phyloP scores from a whole-genome alignment of 805 yeast species.

The Ogataea trehaloabstinens region DNA sequence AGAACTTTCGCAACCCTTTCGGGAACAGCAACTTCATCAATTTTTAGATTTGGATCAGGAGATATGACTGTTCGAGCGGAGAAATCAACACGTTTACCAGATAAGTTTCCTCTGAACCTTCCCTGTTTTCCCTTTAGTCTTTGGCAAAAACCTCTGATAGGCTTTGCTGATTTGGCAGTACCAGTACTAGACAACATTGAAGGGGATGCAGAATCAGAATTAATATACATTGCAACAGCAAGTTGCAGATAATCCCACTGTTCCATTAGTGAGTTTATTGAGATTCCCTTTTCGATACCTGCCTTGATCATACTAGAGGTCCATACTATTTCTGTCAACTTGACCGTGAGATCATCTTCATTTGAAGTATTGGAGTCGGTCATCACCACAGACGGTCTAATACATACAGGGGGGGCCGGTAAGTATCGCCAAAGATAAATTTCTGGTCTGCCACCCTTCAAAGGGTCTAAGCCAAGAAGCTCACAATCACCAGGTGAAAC shows the following conservation, averaged over 20 bases:
- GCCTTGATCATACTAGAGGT: slow-evolving; percentile 92
- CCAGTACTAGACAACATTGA: slow-evolving; percentile 69
- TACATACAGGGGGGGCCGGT: slow-evolving; percentile 99
- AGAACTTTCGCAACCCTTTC: slow-evolving; percentile 93
- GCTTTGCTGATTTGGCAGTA: slow-evolving; percentile 58
- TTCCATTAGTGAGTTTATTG: slow-evolving; percentile 92
- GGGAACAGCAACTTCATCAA: slow-evolving; percentile 98
- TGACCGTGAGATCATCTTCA: slow-evolving; percentile 96
- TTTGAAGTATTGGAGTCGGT: slow-evolving; percentile 85
- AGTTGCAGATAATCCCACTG: slow-evolving; percentile 98
- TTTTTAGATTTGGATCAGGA: slow-evolving; percentile 93
- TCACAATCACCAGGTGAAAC: slow-evolving; percentile 88
- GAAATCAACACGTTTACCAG: slow-evolving; percentile 98
- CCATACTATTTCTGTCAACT: slow-evolving; percentile 95
- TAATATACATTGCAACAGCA: slow-evolving; percentile 95
- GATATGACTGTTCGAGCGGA: slow-evolving; percentile 98
- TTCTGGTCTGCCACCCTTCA: slow-evolving; percentile 90
- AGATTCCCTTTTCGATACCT: slow-evolving; percentile 92
- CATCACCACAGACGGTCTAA: slow-evolving; percentile 94
- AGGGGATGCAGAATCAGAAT: slow-evolving; percentile 88
- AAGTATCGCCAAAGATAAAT: slow-evolving; percentile 95
- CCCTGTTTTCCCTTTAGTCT: slow-evolving; percentile 98
- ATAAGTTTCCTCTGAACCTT: slow-evolving; percentile 94
- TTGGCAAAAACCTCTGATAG: slow-evolving; percentile 95
- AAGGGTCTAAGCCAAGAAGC: slow-evolving; percentile 83